Base-by-base conservation (phyloP, 495 filamentous ascomycete species). In the Aspergillus coremiiformis region DNA sequence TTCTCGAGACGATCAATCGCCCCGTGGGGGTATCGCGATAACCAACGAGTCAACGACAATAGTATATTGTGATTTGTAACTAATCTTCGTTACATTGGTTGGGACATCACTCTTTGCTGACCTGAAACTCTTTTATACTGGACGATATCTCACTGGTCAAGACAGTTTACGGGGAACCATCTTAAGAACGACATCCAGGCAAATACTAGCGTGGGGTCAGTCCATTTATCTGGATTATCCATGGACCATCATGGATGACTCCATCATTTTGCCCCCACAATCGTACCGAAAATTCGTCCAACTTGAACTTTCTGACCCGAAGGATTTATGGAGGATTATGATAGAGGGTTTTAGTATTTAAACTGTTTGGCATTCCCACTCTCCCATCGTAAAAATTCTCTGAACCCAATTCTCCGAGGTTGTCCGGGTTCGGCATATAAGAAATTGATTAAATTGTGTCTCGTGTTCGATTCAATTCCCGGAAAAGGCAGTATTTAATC, bases 151-250 rank as follows among this genome's bases (percentile, higher is more conserved):
- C n/a, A n/a, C n/a, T n/a, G n/a, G n/a, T n/a, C n/a, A n/a, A n/a
- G n/a, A n/a, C n/a, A n/a, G n/a, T n/a, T n/a, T n/a, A n/a, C n/a
- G n/a, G n/a, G n/a, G n/a, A n/a, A n/a, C n/a, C n/a, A n/a, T n/a
- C n/a, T n/a, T n/a, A n/a, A n/a, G n/a, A n/a, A n/a, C n/a, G n/a
- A n/a, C n/a, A n/a, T n/a, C n/a, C n/a, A n/a, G n/a, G n/a, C n/a
- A n/a, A n/a, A 30, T 27, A 14, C 42, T 60, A 54, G 57, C 57
- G 57, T 60, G 57, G 57, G 57, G 57, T 51, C n/a, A n/a, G n/a
- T n/a, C n/a, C n/a, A n/a, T n/a, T n/a, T n/a, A n/a, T n/a, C n/a
- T n/a, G n/a, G n/a, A n/a, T n/a, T n/a, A n/a, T n/a, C n/a, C n/a
- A n/a, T n/a, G n/a, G n/a, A n/a, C n/a, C n/a, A n/a, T n/a, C n/a